Evolutionary conservation across 805 yeast genomes (phyloP).

Genomic region (Debaryomyces prosopidis): DNA sequence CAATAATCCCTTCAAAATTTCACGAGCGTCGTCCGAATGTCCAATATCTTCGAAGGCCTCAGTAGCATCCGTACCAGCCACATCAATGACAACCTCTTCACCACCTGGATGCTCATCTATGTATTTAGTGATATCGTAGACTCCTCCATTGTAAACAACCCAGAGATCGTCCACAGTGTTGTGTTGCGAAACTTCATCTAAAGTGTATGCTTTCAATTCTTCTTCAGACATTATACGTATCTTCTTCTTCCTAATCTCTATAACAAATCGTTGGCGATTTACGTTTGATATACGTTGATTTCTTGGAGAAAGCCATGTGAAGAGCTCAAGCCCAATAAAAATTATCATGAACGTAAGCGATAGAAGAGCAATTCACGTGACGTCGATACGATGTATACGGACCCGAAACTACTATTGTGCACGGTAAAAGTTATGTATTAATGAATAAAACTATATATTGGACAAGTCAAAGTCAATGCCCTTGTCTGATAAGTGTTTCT

Average conservation of each 20-base stretch:
- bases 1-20: constrained; percentile 61
- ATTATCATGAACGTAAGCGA: neutral
- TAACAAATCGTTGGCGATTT: too few relatives aligned
- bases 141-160: constrained; percentile 46
- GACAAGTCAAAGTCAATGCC: constrained; percentile 56
- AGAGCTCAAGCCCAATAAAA: neutral
- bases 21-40: constrained; percentile 95
- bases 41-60: constrained; percentile 75
- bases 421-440: neutral
- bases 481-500: constrained; percentile 48
- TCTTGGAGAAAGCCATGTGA: neutral
- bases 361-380: neutral
- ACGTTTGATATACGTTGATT: too few relatives aligned
- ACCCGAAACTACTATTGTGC: too few relatives aligned
- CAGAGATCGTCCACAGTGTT: constrained; percentile 42
- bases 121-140: constrained; percentile 41
- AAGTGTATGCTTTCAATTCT: constrained; percentile 38
- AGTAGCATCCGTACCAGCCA: constrained; percentile 46
- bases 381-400: too few relatives aligned
- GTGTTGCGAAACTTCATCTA: constrained; percentile 49
- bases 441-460: constrained; percentile 11
- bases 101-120: constrained; percentile 52
- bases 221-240: neutral
- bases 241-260: neutral
- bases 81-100: constrained; percentile 45